Evolutionary conservation across 148 eudicot genomes (phyloP).

Genomic region (Heliamphora exappendiculata): DNA sequence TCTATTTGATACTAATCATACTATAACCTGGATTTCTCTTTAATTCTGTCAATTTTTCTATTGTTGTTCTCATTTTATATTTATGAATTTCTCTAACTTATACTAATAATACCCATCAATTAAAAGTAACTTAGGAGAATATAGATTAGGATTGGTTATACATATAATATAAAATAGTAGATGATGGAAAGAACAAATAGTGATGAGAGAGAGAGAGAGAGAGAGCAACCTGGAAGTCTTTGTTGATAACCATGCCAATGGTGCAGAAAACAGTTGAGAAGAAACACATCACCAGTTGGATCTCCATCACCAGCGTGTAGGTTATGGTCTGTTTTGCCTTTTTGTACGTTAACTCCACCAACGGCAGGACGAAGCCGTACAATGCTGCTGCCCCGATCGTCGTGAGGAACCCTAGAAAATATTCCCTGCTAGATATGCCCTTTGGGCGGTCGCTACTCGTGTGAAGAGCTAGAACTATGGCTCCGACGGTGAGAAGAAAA

Average conservation of each 20-base stretch:
- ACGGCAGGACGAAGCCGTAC: conserved; percentile 45
- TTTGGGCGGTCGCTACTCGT: conserved; percentile 38
- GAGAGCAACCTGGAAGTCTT: conserved; percentile 46
- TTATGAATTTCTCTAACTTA: neutral
- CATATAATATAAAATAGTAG: neutral
- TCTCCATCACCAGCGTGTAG: conserved; percentile 54
- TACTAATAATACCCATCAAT: neutral
- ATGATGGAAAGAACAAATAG: too few relatives aligned
- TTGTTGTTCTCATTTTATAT: too few relatives aligned
- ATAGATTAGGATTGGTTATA: neutral
- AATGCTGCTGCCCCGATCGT: conserved; percentile 39
- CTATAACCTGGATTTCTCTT: too few relatives aligned
- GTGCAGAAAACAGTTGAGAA: conserved; percentile 50
- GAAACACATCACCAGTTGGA: conserved; percentile 47
- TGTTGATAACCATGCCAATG: conserved; percentile 48
- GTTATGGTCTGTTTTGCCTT: conserved; percentile 32
- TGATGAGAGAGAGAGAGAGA: neutral
- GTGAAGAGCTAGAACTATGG: conserved; percentile 48
- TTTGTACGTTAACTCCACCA: conserved; percentile 43
- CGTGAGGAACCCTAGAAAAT: conserved; percentile 43
- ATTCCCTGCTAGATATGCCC: conserved; percentile 25
- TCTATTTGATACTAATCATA: too few relatives aligned
- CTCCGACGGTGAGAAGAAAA: conserved; percentile 46
- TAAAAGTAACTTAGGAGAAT: neutral
- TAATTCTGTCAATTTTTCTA: too few relatives aligned